Base-by-base conservation (phyloP, 2,329 filamentous ascomycete genomes). In the Fusarium goolgardi region DNA sequence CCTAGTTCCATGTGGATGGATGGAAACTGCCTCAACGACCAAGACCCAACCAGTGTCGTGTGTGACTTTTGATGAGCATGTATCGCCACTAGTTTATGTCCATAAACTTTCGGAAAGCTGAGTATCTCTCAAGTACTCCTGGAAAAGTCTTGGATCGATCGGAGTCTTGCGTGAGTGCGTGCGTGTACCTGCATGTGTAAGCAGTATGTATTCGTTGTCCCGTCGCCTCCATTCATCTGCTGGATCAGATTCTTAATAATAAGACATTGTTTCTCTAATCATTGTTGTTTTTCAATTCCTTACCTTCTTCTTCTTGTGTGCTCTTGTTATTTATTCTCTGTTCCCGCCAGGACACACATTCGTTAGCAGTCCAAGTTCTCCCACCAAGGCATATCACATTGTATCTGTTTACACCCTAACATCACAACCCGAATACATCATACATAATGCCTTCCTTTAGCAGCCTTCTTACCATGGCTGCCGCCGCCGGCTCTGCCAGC, bases 391-490 rank as follows among this genome's bases (percentile, higher is more conserved):
- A 46, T 50, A 25, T 46, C 27, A 6, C 23, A 59, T 46, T 31
- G 6, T 34, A 47, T 46, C 27, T 47, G n/a, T 15, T 21, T 44
- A 35, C 34, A 47, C 21, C 16, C 25, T 23, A 46, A 45, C n/a
- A 52, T 20, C 27, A 20, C 45, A 35, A 2, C 9, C 7, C 15
- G 18, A 21, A 32, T n/a, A 18, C n/a, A 37, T 43, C 40, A 39
- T 23, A 39, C 63, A 74, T 52, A 25, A 79, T 79, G 78, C 77
- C 74, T 67, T 76, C 77, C 12, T 44, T 73, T 31, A 70, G 71
- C 16, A 74, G 53, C 43, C 69, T 82, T 6, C 67, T 80, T 49
- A 71, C 76, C 47, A 59, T 82, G 56, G 77, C 78, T 32, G 74
- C 76, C 51, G 76, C 76, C 64, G 63, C 78, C 29, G 75, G 78